These are phyloP conservation scores for Kuraishia molischiana DNA, from an alignment of 805 yeast species.

Conservation along the genomic window DNA sequence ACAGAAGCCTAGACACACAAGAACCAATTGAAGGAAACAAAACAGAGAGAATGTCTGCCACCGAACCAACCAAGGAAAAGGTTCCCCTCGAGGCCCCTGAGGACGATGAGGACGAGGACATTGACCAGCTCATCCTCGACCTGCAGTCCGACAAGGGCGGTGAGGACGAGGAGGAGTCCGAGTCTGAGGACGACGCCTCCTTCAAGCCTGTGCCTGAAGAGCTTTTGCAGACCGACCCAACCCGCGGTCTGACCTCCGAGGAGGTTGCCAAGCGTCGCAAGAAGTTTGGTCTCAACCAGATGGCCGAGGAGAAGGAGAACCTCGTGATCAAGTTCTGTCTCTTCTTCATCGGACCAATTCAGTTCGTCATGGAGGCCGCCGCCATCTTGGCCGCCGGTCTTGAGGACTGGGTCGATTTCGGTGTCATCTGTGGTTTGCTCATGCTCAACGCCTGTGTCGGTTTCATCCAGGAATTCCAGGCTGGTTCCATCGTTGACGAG, in stretches of 20 bases:
- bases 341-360: conserved; percentile 93
- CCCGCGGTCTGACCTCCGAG: conserved; percentile 64
- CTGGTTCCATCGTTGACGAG: conserved; percentile 96
- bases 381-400: conserved; percentile 93
- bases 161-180: conserved; percentile 39
- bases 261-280: conserved; percentile 79
- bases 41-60: conserved; percentile 8
- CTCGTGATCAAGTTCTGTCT: conserved; percentile 66
- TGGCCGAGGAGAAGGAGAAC: conserved; percentile 85
- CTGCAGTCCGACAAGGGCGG: conserved; percentile 59
- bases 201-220: conserved; percentile 82
- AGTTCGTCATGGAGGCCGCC: conserved; percentile 96
- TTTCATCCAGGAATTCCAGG: conserved; percentile 95
- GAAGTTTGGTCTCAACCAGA: conserved; percentile 84
- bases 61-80: conserved; percentile 17
- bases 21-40: neutral
- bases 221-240: conserved; percentile 72
- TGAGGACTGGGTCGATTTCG: conserved; percentile 98
- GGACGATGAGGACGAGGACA: conserved; percentile 60
- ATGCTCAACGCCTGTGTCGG: conserved; percentile 88
- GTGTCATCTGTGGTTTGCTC: conserved; percentile 87
- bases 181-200: conserved; percentile 37
- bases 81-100: conserved; percentile 26
- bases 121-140: conserved; percentile 67
- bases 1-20: no score